A percentile compares a stretch with the other conserved stretches of the same genome.
phyloP scores from a whole-genome alignment of 257 asterid genomes.

The Ehretia macrophylla region DNA sequence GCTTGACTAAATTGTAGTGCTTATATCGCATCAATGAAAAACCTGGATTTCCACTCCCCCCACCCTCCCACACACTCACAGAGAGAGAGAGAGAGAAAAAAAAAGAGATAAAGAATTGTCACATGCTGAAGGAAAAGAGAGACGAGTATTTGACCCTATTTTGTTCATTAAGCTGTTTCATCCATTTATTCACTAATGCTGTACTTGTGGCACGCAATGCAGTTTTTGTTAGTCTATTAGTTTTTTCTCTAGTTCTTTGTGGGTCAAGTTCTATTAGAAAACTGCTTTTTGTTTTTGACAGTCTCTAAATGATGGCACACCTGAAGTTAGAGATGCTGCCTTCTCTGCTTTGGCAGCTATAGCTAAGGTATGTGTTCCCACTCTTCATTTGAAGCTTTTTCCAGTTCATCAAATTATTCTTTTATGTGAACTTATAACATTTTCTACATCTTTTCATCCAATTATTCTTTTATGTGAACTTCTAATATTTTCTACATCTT shows the following conservation, averaged over 20 bases:
- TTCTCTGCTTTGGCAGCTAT: constrained; percentile 91
- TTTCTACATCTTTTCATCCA: constrained; percentile 10
- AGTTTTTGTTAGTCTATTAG: too few relatives aligned
- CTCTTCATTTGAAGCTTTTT: background rate
- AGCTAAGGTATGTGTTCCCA: constrained; percentile 66
- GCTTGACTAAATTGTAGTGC: too few relatives aligned
- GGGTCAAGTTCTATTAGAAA: constrained; percentile 8
- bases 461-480: background rate
- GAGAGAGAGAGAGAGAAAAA: too few relatives aligned
- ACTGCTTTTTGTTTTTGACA: constrained; percentile 27
- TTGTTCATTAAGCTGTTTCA: too few relatives aligned
- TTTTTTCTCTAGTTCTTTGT: background rate
- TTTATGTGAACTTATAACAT: background rate
- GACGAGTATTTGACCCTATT: too few relatives aligned
- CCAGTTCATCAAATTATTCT: background rate
- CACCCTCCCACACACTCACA: too few relatives aligned
- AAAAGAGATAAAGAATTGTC: too few relatives aligned
- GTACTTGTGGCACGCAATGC: too few relatives aligned
- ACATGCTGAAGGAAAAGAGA: too few relatives aligned
- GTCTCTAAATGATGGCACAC: constrained; percentile 98
- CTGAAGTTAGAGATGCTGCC: constrained; percentile 99
- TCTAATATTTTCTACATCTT: constrained; percentile 5
- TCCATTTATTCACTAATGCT: too few relatives aligned
- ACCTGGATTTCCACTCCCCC: too few relatives aligned
- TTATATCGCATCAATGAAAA: too few relatives aligned